Evolutionary conservation across 169 alveolate genomes (phyloP).

Genomic region (Cryptosporidium andersoni): DNA sequence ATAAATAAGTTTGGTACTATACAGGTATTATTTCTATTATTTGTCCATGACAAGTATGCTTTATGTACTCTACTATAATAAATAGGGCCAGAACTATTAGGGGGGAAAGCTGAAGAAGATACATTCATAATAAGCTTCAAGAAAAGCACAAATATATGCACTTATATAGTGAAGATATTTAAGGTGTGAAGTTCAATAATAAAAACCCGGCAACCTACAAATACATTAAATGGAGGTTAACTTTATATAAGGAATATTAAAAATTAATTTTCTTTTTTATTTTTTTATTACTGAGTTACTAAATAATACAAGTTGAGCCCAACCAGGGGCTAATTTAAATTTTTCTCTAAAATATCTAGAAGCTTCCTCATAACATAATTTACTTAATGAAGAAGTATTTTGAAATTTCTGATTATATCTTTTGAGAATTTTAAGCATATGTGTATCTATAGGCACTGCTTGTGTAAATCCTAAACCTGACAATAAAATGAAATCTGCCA

Average conservation of each 20-base stretch:
- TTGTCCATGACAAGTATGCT: conserved; percentile 23
- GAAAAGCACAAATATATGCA: not conserved
- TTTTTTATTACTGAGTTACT: conserved; percentile 39
- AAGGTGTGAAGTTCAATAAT: not conserved
- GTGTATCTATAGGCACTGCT: conserved; percentile 70
- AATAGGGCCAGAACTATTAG: conserved; percentile 17
- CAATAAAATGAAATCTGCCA: conserved; percentile 53
- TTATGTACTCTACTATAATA: conserved; percentile 26
- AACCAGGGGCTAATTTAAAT: conserved; percentile 50
- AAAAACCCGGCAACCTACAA: not conserved
- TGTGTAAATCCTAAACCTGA: conserved; percentile 62
- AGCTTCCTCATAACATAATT: conserved; percentile 12
- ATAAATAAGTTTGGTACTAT: conserved; percentile 36
- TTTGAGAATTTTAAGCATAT: conserved; percentile 36
- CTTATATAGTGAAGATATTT: not conserved
- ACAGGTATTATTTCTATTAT: not conserved
- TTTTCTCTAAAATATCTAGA: conserved; percentile 28
- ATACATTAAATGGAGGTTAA: not conserved
- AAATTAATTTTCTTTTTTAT: not conserved
- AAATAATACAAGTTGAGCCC: conserved; percentile 66
- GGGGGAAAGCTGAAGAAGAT: conserved; percentile 66
- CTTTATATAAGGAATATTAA: not conserved
- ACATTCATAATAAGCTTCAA: conserved; percentile 1
- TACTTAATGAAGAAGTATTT: conserved; percentile 12
- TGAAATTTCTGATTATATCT: conserved; percentile 4